Evolutionary conservation across 495 filamentous ascomycete genomes (phyloP).

Genomic region (Staphylotrichum longicolle): DNA sequence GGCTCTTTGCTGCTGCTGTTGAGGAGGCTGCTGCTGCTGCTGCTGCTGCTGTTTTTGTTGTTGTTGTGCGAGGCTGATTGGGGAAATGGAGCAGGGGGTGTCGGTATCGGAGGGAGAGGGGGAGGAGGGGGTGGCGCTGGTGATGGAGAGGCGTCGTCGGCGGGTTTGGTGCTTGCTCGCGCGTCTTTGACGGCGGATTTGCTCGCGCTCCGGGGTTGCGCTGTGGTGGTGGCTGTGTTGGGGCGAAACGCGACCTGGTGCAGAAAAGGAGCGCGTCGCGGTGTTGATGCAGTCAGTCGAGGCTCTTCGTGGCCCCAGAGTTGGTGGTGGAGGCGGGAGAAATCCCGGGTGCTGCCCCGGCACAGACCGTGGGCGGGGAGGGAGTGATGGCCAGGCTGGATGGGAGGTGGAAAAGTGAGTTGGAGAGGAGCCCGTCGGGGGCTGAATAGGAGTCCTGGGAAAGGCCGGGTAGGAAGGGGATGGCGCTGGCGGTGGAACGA

Average conservation of each 20-base stretch:
- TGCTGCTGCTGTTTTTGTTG: neutral
- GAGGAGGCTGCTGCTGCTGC: neutral
- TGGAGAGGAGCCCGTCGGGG: neutral
- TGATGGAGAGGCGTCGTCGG: neutral
- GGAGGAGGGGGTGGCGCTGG: no score
- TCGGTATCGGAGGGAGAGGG: no score
- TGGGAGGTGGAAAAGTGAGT: neutral
- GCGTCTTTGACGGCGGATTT: slow-evolving; percentile 1
- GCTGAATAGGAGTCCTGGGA: neutral
- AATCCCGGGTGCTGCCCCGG: neutral
- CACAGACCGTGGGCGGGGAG: slow-evolving; percentile 6
- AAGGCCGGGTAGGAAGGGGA: neutral
- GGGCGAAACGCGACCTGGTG: neutral
- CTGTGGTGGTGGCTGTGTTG: neutral
- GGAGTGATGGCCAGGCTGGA: slow-evolving; percentile 8
- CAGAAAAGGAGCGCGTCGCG: neutral
- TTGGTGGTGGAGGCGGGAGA: neutral
- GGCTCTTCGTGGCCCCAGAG: neutral
- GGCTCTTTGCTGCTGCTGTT: neutral
- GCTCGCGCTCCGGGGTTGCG: neutral
- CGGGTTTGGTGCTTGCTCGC: neutral
- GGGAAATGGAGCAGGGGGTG: no score
- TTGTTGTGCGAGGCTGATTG: no score
- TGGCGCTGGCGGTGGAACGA: slow-evolving; percentile 10
- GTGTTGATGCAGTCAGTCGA: neutral